Evolutionary conservation across 768 basidiomycete genomes (phyloP).

Genomic region (Leccinum fibrillosum): DNA sequence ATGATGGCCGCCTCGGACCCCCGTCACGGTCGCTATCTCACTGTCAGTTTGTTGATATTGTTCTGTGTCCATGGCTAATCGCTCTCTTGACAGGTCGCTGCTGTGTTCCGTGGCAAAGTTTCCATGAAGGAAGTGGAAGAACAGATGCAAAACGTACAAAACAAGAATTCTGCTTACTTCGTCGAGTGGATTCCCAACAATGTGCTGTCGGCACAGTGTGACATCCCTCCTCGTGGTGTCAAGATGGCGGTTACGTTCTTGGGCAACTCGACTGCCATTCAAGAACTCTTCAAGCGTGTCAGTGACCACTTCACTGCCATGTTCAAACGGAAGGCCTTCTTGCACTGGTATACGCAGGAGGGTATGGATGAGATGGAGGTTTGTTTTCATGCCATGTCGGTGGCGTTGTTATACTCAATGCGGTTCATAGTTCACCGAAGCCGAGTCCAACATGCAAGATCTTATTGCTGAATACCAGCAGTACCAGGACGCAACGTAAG

Average conservation of each 20-base stretch:
- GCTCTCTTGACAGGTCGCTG: constrained; percentile 58
- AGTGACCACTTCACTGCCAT: constrained; percentile 98
- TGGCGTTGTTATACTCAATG: background rate
- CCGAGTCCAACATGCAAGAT: constrained; percentile 99
- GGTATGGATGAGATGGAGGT: constrained; percentile 99
- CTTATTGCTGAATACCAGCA: constrained; percentile 97
- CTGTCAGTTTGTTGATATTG: constrained; percentile 45
- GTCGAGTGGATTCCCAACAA: constrained; percentile 99
- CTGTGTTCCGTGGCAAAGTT: constrained; percentile 98
- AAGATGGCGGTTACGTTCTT: constrained; percentile 98
- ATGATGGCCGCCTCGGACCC: constrained; percentile 99
- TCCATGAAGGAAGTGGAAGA: constrained; percentile 99
- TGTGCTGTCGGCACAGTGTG: constrained; percentile 95
- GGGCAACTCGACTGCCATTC: constrained; percentile 96
- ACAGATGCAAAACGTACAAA: constrained; percentile 96
- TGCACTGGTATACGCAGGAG: constrained; percentile 99
- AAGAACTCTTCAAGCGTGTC: constrained; percentile 98
- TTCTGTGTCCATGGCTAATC: background rate
- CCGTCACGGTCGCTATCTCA: constrained; percentile 95
- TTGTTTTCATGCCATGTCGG: constrained; percentile 12
- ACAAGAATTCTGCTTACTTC: constrained; percentile 97
- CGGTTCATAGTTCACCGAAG: constrained; percentile 78
- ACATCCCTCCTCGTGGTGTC: constrained; percentile 91
- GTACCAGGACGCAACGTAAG: constrained; percentile 91
- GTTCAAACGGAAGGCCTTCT: constrained; percentile 98